Base-by-base conservation (phyloP, 257 asterid species). In the Anisodus tanguticus region DNA sequence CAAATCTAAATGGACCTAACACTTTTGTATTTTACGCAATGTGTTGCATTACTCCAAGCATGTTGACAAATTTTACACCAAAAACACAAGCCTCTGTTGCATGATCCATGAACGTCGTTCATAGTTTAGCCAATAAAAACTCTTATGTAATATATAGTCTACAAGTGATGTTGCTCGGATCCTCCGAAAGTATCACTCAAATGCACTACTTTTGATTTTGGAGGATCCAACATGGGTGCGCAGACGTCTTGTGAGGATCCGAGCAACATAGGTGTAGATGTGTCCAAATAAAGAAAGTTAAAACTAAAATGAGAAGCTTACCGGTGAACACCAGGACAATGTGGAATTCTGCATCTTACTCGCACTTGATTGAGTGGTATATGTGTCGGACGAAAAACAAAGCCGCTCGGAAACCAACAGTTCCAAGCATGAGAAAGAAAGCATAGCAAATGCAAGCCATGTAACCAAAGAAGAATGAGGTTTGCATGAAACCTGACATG, bases 401-500 rank as follows among this genome's bases (percentile, higher is more conserved):
- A 54, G 89, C 83, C 9, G 89, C 89, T 1, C 89, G 87, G 85
- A 86, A 86, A 84, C 87, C 89, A 53, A 86, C 87, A 4, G 87
- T 78, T 60, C 89, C 89, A 6, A 86, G 89, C 89, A 86, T 84
- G 69, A 86, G 88, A 12, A 86, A 86, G 88, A 86, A 83, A 58
- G 83, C 88, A 19, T 86, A 86, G 79, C 88, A 86, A 70, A 86
- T 80, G 85, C 88, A 83, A 45, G 86, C 85, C 88, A 86, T 86
- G 84, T 86, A 86, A 57, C 88, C 88, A 15, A 86, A 86, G 86
- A 86, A 86, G 69, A 83, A 86, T 70, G 88, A 83, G 72, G 85
- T 86, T 86, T 86, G 89, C 89, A 86, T 86, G 58, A 86, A 85
- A 63, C 89, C 89, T 8, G 87, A 84, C 89, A 86, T 86, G 49